Base-by-base conservation (phyloP, 2,329 filamentous ascomycete genomes). In the Colletotrichum tropicale region DNA sequence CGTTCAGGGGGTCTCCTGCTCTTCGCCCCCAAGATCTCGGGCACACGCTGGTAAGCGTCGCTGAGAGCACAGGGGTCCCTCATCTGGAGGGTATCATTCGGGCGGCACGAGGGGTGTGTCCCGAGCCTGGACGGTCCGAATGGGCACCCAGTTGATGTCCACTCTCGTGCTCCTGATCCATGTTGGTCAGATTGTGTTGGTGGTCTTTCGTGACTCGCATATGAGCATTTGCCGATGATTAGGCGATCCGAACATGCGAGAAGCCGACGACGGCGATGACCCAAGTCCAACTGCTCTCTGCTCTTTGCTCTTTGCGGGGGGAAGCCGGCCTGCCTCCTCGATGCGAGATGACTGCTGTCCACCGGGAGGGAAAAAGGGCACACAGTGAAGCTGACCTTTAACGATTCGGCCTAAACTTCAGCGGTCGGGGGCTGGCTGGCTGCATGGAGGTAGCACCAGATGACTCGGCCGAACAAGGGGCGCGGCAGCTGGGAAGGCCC, bases 11-110 rank as follows among this genome's bases (percentile, higher is more conserved):
- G 73, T 9, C 69, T 67, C 62, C 32, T 75, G 62, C 70, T 72
- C 73, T 68, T 72, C 73, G 73, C 73, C 73, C 73, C 73, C 73
- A 75, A 75, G 73, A 75, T 75, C 73, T 75, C 60, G 71, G 66
- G 71, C 71, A 74, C 56, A 34, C 24, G 16, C 71, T 73, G 73
- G 24, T 30, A 70, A 65, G 55, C 64, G 70, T 68, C 38, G 73
- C 70, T 75, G 69, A 56, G 28, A 30, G 26, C 61, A 18, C 55
- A 75, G 64, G 69, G 72, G 72, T n/a, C 55, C 38, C 70, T 60
- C 26, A n/a, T 26, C 58, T 30, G n/a, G 32, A 66, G 55, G 61
- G 32, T 34, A 21, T 38, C 38, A 16, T 32, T 13, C 48, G 58
- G 30, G 38, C 8, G 13, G 32, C 56, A 73, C 62, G 56, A 55